Percentiles rank a stretch among this genome's conserved stretches.
phyloP scores from a whole-genome alignment of 345 rosid genomes.

The Cardamine resedifolia region DNA sequence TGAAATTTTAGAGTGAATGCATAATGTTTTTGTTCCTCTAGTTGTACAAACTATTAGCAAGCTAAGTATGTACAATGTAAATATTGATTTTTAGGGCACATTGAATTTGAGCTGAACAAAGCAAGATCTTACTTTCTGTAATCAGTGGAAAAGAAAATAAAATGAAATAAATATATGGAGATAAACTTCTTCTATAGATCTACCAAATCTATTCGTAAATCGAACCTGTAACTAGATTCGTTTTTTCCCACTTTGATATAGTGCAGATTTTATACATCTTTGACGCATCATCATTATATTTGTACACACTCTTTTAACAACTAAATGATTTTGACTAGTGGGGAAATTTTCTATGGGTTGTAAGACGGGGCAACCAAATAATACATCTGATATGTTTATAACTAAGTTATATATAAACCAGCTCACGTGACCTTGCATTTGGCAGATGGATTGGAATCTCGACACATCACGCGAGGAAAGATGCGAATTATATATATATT shows the following conservation, averaged over 20 bases:
- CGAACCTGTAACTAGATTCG: constrained; percentile 23
- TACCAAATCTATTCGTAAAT: constrained; percentile 14
- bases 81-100: neutral
- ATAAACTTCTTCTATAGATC: neutral
- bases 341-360: neutral
- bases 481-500: constrained; percentile 5
- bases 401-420: neutral
- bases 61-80: neutral
- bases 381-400: neutral
- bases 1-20: too few relatives aligned
- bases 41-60: neutral
- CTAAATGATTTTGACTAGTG: neutral
- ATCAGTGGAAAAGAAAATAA: neutral
- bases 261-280: constrained; percentile 13
- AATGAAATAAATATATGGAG: neutral
- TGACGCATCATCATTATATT: constrained; percentile 16
- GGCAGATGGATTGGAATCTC: constrained; percentile 33
- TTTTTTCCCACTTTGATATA: neutral
- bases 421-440: constrained; percentile 33
- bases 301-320: neutral
- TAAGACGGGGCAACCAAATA: neutral
- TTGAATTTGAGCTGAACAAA: constrained; percentile 1
- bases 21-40: neutral
- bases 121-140: neutral
- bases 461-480: constrained; percentile 28